Percentiles rank a stretch among this genome's conserved stretches.
Conservation (phyloP, 257 asterid genomes). For the Dorcoceras hygrometricum region DNA sequence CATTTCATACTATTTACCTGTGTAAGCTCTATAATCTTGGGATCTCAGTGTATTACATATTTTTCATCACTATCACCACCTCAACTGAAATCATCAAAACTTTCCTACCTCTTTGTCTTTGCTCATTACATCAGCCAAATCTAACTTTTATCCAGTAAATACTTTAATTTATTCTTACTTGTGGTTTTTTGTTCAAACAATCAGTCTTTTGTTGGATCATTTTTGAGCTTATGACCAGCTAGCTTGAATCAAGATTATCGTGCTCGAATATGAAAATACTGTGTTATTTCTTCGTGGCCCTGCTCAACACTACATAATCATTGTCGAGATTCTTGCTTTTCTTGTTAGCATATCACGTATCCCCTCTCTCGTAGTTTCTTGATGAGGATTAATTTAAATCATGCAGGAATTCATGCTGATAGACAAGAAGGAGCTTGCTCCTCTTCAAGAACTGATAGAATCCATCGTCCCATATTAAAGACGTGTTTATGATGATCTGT, state of each 20-base stretch:
- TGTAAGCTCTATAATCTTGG: conserved; percentile 38
- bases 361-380: neutral
- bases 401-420: conserved; percentile 82
- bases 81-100: neutral
- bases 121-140: neutral
- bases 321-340: neutral
- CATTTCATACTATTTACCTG: conserved; percentile 72
- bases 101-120: neutral
- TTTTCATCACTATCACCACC: neutral
- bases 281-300: neutral
- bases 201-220: neutral
- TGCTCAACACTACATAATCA: neutral
- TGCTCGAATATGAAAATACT: too few relatives aligned
- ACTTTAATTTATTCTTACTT: neutral
- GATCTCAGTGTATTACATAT: neutral
- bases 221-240: neutral
- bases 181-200: neutral
- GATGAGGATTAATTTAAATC: neutral
- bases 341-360: neutral
- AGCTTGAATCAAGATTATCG: neutral
- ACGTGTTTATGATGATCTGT: conserved; percentile 10
- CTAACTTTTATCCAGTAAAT: neutral
- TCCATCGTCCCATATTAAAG: conserved; percentile 67
- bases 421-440: conserved; percentile 89
- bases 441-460: conserved; percentile 79